These are phyloP conservation scores for Caloboletus firmus DNA, from an alignment of 1,284 basidiomycete genomes.

Conservation along the genomic window DNA sequence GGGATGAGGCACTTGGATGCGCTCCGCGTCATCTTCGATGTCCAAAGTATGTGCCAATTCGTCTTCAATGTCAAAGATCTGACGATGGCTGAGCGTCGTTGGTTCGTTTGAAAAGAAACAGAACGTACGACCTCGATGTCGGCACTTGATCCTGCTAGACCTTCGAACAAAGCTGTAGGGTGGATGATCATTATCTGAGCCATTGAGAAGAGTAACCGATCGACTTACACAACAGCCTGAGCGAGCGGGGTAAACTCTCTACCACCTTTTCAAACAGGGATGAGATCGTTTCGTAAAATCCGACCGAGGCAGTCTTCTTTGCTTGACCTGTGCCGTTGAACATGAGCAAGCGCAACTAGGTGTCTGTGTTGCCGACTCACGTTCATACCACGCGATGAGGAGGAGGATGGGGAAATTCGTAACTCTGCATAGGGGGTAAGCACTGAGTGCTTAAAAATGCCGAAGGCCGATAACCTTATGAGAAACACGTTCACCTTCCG, in stretches of 20 bases:
- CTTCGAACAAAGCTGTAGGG: conserved; percentile 72
- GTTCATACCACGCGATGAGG: conserved; percentile 79
- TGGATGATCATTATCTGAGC: conserved; percentile 13
- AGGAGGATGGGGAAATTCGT: conserved; percentile 88
- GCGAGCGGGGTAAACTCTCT: conserved; percentile 67
- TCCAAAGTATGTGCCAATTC: conserved; percentile 14
- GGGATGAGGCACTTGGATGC: conserved; percentile 1
- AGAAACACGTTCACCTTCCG: conserved; percentile 81
- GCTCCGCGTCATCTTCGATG: conserved; percentile 12
- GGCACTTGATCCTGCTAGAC: conserved; percentile 66
- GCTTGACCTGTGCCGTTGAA: conserved; percentile 53
- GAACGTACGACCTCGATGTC: conserved; percentile 71
- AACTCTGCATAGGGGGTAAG: conserved; percentile 44
- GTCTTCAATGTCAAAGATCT: conserved; percentile 78
- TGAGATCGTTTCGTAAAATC: conserved; percentile 70
- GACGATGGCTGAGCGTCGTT: conserved; percentile 8
- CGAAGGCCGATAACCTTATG: conserved; percentile 52
- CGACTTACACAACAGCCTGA: conserved; percentile 70
- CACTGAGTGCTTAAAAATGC: not conserved
- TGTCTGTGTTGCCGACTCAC: conserved; percentile 34
- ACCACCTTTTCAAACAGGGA: conserved; percentile 66
- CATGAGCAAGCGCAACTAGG: conserved; percentile 2
- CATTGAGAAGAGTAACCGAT: not conserved
- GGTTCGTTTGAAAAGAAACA: not conserved
- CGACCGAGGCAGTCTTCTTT: conserved; percentile 58